Evolutionary conservation across 257 asterid species (phyloP).

Genomic region (Mentha longifolia): DNA sequence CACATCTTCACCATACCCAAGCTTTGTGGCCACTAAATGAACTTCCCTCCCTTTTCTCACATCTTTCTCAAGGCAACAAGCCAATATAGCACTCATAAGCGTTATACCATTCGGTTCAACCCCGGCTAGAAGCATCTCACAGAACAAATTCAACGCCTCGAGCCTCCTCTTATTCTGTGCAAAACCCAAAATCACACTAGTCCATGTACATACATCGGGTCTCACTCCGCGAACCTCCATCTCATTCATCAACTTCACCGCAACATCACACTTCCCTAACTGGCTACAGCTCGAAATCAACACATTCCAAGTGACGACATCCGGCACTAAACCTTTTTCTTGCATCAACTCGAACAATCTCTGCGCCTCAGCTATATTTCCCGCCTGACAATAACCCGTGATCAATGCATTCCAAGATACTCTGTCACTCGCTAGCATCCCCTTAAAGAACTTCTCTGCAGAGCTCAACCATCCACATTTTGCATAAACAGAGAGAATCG

Average conservation of each 20-base stretch:
- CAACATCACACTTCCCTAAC: constrained; percentile 68
- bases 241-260: constrained; percentile 61
- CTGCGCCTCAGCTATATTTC: constrained; percentile 54
- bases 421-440: constrained; percentile 55
- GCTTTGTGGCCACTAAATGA: constrained; percentile 61
- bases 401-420: constrained; percentile 82
- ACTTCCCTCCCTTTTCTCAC: constrained; percentile 67
- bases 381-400: constrained; percentile 63
- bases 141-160: constrained; percentile 58
- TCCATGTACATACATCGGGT: constrained; percentile 87
- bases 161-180: constrained; percentile 54
- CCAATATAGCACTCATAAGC: constrained; percentile 61
- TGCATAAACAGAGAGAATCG: constrained; percentile 71
- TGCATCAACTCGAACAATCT: constrained; percentile 58
- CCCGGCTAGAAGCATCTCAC: constrained; percentile 58
- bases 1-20: constrained; percentile 57
- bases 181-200: constrained; percentile 66
- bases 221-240: constrained; percentile 54
- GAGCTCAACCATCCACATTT: constrained; percentile 61
- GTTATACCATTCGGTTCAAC: constrained; percentile 72
- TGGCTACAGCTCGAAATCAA: constrained; percentile 64
- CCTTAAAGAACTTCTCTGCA: constrained; percentile 56
- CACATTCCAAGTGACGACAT: constrained; percentile 73
- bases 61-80: constrained; percentile 62
- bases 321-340: constrained; percentile 55